Evolutionary conservation across 2,329 filamentous ascomycete genomes (phyloP), one percentile per base, ranked within the genome.

Genomic region (Colletotrichum sidae): DNA sequence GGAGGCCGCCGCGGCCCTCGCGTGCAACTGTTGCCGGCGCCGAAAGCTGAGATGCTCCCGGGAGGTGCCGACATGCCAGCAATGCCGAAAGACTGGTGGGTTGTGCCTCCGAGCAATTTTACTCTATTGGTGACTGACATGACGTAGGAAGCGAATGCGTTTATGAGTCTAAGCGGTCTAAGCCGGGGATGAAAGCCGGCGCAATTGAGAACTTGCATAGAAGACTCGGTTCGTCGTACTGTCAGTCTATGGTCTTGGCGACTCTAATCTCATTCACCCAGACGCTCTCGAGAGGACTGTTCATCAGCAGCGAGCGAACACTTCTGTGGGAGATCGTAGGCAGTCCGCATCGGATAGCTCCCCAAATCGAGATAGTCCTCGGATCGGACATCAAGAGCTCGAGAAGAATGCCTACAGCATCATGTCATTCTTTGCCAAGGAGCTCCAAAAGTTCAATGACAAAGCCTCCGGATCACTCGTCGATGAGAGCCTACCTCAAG

Each of bases 1-100:
- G 65, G 84, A 85, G 38, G 80, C 84, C 34, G 87, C 78, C 38
- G 74, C 80, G 69, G 58, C 53, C 6, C 59, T 67, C 33, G 53
- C 64, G 5, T 67, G 64, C 54, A 67, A 67, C 44, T 57, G 58
- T 50, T 57, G 59, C 38, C 58, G 55, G 38, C 62, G 56, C 42
- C 63, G 63, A 1, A 66, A 66, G 53, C 35, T 66, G 10, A 52
- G 63, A 6, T 61, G 63, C 3, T 61, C 63, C 39, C 46, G 57
- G 13, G 57, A 66, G 46, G 52, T 66, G 1, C 63, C 63, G 12
- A 44, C 46, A 8, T 66, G 63, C 25, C 63, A 66, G 10, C 63
- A 66, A 11, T 66, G 57, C 33, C 63, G 63, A 17, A 66, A 66
- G 42, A 66, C 57, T 1, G 57, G 63, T 66, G 53, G 55, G 63